Evolutionary conservation across 2,329 filamentous ascomycete genomes (phyloP).

Genomic region (Paecilomyces dactylethromorphus): DNA sequence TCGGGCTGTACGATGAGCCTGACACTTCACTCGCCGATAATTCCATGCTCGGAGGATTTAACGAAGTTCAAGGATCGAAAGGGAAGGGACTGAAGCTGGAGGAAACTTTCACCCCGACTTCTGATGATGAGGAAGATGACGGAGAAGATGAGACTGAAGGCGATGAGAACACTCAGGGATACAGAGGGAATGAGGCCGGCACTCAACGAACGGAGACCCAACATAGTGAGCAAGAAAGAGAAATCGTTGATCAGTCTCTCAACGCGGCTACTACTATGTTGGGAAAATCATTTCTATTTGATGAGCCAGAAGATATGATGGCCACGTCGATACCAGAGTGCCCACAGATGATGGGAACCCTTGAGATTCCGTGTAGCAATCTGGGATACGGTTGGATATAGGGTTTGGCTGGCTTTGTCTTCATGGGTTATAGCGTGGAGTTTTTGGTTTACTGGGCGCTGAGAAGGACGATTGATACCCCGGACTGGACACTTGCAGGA

Average conservation of each 20-base stretch:
- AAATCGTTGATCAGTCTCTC: background rate
- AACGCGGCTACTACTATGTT: slow-evolving; percentile 20
- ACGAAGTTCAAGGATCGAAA: slow-evolving; percentile 33
- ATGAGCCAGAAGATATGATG: slow-evolving; percentile 16
- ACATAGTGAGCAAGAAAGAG: background rate
- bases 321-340: slow-evolving; percentile 14
- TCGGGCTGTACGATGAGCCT: slow-evolving; percentile 73
- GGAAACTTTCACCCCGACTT: slow-evolving; percentile 65
- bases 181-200: slow-evolving; percentile 1
- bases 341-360: slow-evolving; percentile 20
- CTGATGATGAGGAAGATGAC: slow-evolving; percentile 50
- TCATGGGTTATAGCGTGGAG: slow-evolving; percentile 27
- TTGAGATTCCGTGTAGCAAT: slow-evolving; percentile 23
- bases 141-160: slow-evolving; percentile 54
- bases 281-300: slow-evolving; percentile 28
- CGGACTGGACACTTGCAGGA: background rate
- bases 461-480: slow-evolving; percentile 18
- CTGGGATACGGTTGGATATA: slow-evolving; percentile 30
- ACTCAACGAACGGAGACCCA: background rate
- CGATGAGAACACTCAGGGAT: slow-evolving; percentile 21
- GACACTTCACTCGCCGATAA: slow-evolving; percentile 49
- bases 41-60: slow-evolving; percentile 50
- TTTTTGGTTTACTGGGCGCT: slow-evolving; percentile 17
- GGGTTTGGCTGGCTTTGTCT: slow-evolving; percentile 7
- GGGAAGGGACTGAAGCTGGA: slow-evolving; percentile 76